Evolutionary conservation across 306 rosid species (phyloP), one percentile per base, ranked within the genome.

Genomic region (Arachis hypogaea): DNA sequence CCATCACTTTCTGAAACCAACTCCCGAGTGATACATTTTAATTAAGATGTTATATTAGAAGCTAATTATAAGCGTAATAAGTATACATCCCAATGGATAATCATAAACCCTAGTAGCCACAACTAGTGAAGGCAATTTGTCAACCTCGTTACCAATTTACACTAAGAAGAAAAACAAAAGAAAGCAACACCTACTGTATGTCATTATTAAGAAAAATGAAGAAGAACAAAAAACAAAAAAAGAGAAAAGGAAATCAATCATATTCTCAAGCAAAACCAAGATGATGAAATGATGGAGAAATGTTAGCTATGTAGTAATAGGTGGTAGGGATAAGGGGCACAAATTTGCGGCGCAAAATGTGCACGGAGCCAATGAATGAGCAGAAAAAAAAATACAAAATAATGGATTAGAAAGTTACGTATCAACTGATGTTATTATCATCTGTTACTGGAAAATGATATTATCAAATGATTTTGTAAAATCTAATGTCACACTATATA

Each of bases 1-100:
- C 76, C 80, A 61, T 90, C 93, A 42, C 83, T 79, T 62, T 86
- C 91, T 9, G 64, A 61, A 57, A 88, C 89, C 88, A 82, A 90
- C 89, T 82, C 74, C 60, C 64, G 91, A 87, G 67, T 57, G 81
- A 65, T 66, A 85, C 82, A 65, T 46, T 81, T 70, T 72, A 52
- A 52, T 70, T 72, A 52, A 52, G 58, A 75, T 6, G 7, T 52
- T 7, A 4, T 4, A 4, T 2, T n/a, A n/a, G 9, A 52, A 14
- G 58, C 58, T 12, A 52, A 52, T 22, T 22, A 30, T 30, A 30
- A 33, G 3, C 3, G 4, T 33, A 52, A 52, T 14, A 4, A 52
- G 18, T 12, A 5, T 50, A 22, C 28, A 22, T 16, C 16, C 56
- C 6, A 50, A 50, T 11, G 3, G 5, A 50, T 11, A 12, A 50